Base-by-base conservation (phyloP, 768 basidiomycete species). In the Tephrocybe sp. region DNA sequence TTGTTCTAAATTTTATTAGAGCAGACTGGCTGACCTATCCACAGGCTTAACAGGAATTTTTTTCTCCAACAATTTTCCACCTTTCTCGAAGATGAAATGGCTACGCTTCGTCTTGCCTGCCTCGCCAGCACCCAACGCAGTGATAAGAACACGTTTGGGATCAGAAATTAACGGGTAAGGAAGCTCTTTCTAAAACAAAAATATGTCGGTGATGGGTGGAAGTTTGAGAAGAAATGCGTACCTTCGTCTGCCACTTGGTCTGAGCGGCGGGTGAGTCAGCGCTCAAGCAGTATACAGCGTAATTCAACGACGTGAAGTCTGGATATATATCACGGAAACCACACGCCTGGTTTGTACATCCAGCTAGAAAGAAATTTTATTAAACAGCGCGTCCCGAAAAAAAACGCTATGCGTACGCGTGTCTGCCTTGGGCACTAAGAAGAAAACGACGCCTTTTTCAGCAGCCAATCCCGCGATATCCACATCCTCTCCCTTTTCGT, bases 291-390 rank as follows among this genome's bases (percentile, higher is more conserved):
- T 92, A 92, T 36, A 96, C 86, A 47, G 76, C 77, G 67, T 84
- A 97, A 37, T 83, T 76, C 51, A 79, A 64, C 4, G 80, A 70
- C 2, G 79, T 74, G 66, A 95, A 95, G 56, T 90, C 86, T 4
- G 84, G 79, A 65, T 88, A 90, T 46, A 74, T 75, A 65, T 98
- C 94, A 17, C 93, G 79, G 77, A 90, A 98, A 3, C 86, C 89
- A 65, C 95, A 98, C 0, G 95, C 94, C 66, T 98, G 94, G 30
- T 72, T 86, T 3, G 93, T 98, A 72, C 95, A 97, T 26, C 95
- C 93, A 47, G 88, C 89, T 90, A 39, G 38, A 39, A 26, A 11
- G 28, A 26, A 18, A 25, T n/a, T 41, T 25, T 12, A 14, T 25
- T 24, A 17, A 21, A 24, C 18, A 11, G 36, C 8, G 15, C 32